These are phyloP conservation scores for Scheffersomyces ergatensis DNA, from an alignment of 805 yeast genomes.

Conservation along the genomic window DNA sequence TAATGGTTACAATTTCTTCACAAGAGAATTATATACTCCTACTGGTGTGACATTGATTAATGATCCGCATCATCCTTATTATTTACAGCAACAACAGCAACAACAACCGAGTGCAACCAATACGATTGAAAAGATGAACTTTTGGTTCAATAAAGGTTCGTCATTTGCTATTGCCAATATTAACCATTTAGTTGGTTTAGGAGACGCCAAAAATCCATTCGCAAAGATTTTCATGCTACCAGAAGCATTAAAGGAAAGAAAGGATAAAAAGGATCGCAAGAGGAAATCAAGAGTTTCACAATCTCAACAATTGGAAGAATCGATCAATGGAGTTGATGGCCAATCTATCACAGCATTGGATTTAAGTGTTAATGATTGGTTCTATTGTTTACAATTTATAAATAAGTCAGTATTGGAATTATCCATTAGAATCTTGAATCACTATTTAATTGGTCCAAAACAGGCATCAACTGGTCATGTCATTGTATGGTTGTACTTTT, in stretches of 20 bases:
- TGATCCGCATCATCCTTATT: conserved; percentile 33
- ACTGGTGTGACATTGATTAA: conserved; percentile 24
- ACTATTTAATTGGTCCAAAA: conserved; percentile 68
- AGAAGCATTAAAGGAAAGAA: conserved; percentile 67
- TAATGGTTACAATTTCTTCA: conserved; percentile 61
- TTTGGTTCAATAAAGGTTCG: conserved; percentile 76
- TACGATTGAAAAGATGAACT: conserved; percentile 50
- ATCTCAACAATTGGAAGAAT: conserved; percentile 8
- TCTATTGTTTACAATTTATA: conserved; percentile 49
- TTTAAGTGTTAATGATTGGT: conserved; percentile 49
- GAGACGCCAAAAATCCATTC: conserved; percentile 72
- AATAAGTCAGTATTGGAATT: conserved; percentile 67
- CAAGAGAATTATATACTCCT: conserved; percentile 37
- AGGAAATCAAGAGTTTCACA: conserved; percentile 36
- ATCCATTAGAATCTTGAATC: conserved; percentile 63
- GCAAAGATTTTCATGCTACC: conserved; percentile 72
- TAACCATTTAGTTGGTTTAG: conserved; percentile 73
- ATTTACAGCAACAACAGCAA: conserved; percentile 18
- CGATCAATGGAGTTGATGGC: conserved; percentile 24
- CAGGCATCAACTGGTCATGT: conserved; percentile 71
- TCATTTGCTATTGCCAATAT: conserved; percentile 75
- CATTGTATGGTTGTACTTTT: conserved; percentile 73
- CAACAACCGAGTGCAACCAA: conserved; percentile 19
- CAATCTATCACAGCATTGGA: conserved; percentile 32
- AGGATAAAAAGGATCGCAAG: conserved; percentile 67